Conservation (phyloP, 805 yeast genomes). For the Wickerhamiella kazuoi region DNA sequence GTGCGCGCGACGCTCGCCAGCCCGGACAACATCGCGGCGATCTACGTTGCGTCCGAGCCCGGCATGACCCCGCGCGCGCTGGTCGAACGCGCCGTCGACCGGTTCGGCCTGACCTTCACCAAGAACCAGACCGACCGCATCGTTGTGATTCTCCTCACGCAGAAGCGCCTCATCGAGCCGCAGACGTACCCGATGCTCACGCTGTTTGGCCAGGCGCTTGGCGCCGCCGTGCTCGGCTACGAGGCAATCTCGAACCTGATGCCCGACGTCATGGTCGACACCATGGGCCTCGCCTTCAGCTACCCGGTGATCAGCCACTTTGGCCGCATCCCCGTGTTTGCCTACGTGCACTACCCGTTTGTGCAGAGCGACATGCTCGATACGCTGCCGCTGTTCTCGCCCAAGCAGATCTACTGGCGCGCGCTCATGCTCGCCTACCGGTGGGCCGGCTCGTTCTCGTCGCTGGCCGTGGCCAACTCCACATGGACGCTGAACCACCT, state of each 20-base stretch:
- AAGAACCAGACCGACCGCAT: constrained; percentile 33
- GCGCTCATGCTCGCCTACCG: constrained; percentile 45
- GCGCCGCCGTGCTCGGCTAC: constrained; percentile 47
- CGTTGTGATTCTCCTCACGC: constrained; percentile 41
- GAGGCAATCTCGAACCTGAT: constrained; percentile 49
- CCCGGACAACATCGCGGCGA: constrained; percentile 35
- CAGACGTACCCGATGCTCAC: constrained; percentile 64
- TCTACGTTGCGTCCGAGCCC: constrained; percentile 47
- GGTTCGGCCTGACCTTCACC: constrained; percentile 36
- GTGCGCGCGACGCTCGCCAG: constrained; percentile 46
- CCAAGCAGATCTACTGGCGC: constrained; percentile 55
- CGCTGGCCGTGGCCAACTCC: constrained; percentile 59
- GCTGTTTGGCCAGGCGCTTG: constrained; percentile 71
- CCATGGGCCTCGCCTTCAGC: constrained; percentile 83
- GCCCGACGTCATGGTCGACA: constrained; percentile 89
- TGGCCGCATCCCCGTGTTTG: constrained; percentile 54
- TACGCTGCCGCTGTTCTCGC: constrained; percentile 9
- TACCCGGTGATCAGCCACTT: constrained; percentile 46
- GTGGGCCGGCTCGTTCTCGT: constrained; percentile 47
- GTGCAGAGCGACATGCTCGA: constrained; percentile 66
- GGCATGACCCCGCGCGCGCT: constrained; percentile 30
- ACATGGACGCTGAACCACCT: constrained; percentile 85
- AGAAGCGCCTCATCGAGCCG: constrained; percentile 47
- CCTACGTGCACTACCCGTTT: constrained; percentile 92
- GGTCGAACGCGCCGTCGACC: constrained; percentile 23